These are phyloP conservation scores for Geotrichum bryndzae DNA, from an alignment of 1,139 yeast genomes.

Conservation along the genomic window DNA sequence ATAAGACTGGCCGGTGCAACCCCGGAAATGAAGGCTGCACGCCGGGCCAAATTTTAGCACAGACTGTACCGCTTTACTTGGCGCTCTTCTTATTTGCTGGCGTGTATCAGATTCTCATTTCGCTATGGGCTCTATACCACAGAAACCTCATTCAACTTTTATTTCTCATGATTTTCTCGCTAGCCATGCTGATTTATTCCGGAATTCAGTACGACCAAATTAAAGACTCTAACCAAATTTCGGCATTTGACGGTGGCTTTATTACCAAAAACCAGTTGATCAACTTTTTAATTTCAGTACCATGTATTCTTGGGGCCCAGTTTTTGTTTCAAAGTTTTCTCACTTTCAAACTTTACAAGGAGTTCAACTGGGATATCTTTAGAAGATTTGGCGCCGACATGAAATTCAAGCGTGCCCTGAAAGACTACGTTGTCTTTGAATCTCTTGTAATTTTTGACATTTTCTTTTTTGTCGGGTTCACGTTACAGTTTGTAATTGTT, in stretches of 20 bases:
- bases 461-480: slow-evolving; percentile 49
- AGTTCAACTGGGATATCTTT: slow-evolving; percentile 47
- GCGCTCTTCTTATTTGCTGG: slow-evolving; percentile 45
- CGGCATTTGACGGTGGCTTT: neutral
- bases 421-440: slow-evolving; percentile 37
- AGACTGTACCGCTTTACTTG: slow-evolving; percentile 35
- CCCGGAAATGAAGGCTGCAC: slow-evolving; percentile 10
- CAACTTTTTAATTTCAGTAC: slow-evolving; percentile 39
- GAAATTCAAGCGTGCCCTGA: slow-evolving; percentile 39
- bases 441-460: slow-evolving; percentile 44
- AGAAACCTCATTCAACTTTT: slow-evolving; percentile 41
- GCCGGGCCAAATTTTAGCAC: neutral
- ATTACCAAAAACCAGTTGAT: slow-evolving; percentile 1
- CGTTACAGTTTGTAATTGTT: slow-evolving; percentile 48
- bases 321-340: slow-evolving; percentile 36
- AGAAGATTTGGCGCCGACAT: slow-evolving; percentile 49
- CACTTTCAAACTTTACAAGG: slow-evolving; percentile 38
- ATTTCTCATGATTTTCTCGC: slow-evolving; percentile 43
- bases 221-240: slow-evolving; percentile 21
- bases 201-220: slow-evolving; percentile 48
- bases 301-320: slow-evolving; percentile 42
- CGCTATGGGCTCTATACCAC: slow-evolving; percentile 42
- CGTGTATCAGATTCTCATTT: slow-evolving; percentile 40
- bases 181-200: slow-evolving; percentile 46
- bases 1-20: slow-evolving; percentile 25